A percentile compares a stretch with the other conserved stretches of the same genome.
These are phyloP conservation scores for Sphaerosporella brunnea DNA, from an alignment of 495 filamentous ascomycete genomes.

Conservation along the genomic window DNA sequence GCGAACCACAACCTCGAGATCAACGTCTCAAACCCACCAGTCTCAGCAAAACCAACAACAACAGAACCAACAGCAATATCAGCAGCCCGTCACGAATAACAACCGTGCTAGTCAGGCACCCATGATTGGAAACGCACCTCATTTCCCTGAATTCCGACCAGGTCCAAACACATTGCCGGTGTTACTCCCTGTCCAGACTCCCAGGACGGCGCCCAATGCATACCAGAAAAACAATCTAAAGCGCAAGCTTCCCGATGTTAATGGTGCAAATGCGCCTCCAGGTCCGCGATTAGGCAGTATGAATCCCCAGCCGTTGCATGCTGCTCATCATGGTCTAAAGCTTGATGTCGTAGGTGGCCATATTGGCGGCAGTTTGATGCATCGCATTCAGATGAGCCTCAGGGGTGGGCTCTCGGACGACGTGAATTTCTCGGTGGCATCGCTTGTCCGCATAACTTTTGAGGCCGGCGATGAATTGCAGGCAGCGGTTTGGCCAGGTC, in stretches of 20 bases:
- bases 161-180: conserved; percentile 16
- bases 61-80: conserved; percentile 11
- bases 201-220: conserved; percentile 20
- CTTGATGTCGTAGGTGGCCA: conserved; percentile 15
- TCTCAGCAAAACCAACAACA: conserved; percentile 9
- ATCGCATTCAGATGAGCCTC: conserved; percentile 36
- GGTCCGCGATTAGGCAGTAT: conserved; percentile 20
- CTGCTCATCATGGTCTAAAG: background rate
- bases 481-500: conserved; percentile 75
- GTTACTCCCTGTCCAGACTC: conserved; percentile 19
- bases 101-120: no score
- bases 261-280: background rate
- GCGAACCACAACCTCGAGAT: conserved; percentile 24
- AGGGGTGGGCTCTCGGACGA: conserved; percentile 65
- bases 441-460: conserved; percentile 86
- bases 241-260: background rate
- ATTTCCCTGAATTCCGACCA: conserved; percentile 20
- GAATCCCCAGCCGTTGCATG: conserved; percentile 1
- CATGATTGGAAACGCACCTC: conserved; percentile 16
- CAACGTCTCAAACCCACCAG: conserved; percentile 15
- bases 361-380: conserved; percentile 16
- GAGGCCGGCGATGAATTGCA: conserved; percentile 90
- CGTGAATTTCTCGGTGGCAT: conserved; percentile 73
- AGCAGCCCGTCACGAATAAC: conserved; percentile 10
- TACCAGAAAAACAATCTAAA: conserved; percentile 16